Evolutionary conservation across 164 flowering plant genomes (phyloP).

Genomic region (Malania oleifera): DNA sequence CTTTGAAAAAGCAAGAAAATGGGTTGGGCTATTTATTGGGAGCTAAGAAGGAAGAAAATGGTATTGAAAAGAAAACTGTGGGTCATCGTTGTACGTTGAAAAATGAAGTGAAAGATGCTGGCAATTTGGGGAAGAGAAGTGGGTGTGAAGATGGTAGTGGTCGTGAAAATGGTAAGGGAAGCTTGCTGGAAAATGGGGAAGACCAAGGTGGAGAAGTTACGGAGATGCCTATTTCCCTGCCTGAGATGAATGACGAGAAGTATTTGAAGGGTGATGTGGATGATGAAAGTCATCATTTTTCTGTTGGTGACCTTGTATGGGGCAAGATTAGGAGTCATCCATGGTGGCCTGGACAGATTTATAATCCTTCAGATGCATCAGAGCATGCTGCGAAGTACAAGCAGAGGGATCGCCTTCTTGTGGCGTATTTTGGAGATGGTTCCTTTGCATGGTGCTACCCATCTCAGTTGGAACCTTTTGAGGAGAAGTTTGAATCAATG

Average conservation of each 20-base stretch:
- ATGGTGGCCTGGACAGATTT: slow-evolving; percentile 91
- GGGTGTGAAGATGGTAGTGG: slow-evolving; percentile 5
- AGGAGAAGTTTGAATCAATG: slow-evolving; percentile 42
- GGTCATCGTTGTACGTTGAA: background rate
- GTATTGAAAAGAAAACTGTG: background rate
- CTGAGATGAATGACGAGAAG: background rate
- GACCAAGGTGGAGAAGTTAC: slow-evolving; percentile 1
- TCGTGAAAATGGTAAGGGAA: slow-evolving; percentile 7
- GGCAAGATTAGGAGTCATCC: slow-evolving; percentile 66
- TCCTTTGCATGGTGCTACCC: slow-evolving; percentile 80
- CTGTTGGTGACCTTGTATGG: slow-evolving; percentile 83
- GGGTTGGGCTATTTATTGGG: slow-evolving; percentile 10
- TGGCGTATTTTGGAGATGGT: slow-evolving; percentile 69
- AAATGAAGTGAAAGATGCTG: slow-evolving; percentile 2
- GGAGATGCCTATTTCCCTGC: background rate
- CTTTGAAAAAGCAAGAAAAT: slow-evolving; percentile 4
- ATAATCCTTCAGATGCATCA: slow-evolving; percentile 58
- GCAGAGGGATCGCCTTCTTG: slow-evolving; percentile 37
- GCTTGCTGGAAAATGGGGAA: slow-evolving; percentile 4
- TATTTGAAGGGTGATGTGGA: slow-evolving; percentile 18
- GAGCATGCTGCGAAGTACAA: slow-evolving; percentile 41
- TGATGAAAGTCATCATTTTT: slow-evolving; percentile 28
- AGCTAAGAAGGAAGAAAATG: slow-evolving; percentile 6
- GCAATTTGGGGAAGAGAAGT: background rate
- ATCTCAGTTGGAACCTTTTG: slow-evolving; percentile 61